phyloP scores from a whole-genome alignment of 1,139 yeast genomes.

The Magnusiomyces ingens region DNA sequence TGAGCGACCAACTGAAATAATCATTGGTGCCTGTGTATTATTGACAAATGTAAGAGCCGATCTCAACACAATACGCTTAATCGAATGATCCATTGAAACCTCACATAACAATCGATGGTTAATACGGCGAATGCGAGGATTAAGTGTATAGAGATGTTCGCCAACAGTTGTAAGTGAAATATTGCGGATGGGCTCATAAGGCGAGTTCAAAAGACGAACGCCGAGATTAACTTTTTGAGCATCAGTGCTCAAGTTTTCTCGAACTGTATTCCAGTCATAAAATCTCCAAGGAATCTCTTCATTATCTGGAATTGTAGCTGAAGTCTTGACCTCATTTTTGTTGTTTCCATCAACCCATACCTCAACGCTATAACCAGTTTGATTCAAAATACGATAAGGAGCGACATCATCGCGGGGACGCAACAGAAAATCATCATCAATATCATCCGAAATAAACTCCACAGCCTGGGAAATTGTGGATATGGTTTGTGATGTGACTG shows the following conservation, averaged over 20 bases:
- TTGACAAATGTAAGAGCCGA: slow-evolving; percentile 72
- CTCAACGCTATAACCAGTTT: slow-evolving; percentile 73
- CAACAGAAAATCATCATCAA: slow-evolving; percentile 43
- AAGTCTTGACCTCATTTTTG: slow-evolving; percentile 18
- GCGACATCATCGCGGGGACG: slow-evolving; percentile 57
- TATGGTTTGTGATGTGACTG: slow-evolving; percentile 69
- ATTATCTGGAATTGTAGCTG: slow-evolving; percentile 40
- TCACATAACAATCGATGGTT: slow-evolving; percentile 74
- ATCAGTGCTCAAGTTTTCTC: slow-evolving; percentile 72
- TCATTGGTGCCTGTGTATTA: slow-evolving; percentile 57
- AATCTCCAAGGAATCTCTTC: slow-evolving; percentile 76
- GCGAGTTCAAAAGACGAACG: slow-evolving; percentile 49
- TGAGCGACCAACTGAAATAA: slow-evolving; percentile 29
- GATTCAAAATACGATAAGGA: slow-evolving; percentile 75
- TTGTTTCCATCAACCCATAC: slow-evolving; percentile 60
- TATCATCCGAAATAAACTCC: slow-evolving; percentile 67
- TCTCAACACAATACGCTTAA: slow-evolving; percentile 66
- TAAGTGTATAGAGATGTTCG: slow-evolving; percentile 62
- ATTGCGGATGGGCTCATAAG: slow-evolving; percentile 46
- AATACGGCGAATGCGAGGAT: slow-evolving; percentile 55
- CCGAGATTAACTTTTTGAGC: slow-evolving; percentile 55
- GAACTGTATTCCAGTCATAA: slow-evolving; percentile 84
- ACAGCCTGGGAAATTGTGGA: slow-evolving; percentile 36
- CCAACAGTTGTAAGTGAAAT: slow-evolving; percentile 79
- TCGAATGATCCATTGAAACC: slow-evolving; percentile 60